Evolutionary conservation across 768 basidiomycete genomes (phyloP).

Genomic region (Leccinum disarticulatum): DNA sequence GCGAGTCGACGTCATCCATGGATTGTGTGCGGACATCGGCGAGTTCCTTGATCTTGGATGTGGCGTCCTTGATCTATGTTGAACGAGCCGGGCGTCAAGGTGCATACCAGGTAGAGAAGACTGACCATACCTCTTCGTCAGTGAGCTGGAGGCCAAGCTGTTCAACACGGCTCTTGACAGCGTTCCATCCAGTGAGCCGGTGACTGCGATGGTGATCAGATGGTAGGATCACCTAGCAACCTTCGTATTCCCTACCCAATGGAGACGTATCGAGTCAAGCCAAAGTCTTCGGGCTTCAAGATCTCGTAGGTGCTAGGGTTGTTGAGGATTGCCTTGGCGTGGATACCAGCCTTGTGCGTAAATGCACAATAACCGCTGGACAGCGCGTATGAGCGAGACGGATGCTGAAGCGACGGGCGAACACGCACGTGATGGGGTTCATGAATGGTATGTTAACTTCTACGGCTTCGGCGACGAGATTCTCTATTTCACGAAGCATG

Average conservation of each 20-base stretch:
- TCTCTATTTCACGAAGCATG: constrained; percentile 98
- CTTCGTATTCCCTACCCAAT: constrained; percentile 62
- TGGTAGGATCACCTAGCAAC: background rate
- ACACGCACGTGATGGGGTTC: constrained; percentile 83
- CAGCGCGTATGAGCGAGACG: background rate
- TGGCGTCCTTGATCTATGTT: constrained; percentile 90
- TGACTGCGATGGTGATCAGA: constrained; percentile 49
- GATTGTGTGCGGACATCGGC: constrained; percentile 97
- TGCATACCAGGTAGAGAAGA: background rate
- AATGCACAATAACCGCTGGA: constrained; percentile 96
- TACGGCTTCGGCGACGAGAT: constrained; percentile 97
- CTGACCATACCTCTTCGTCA: constrained; percentile 71
- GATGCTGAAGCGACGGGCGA: background rate
- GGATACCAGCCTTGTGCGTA: constrained; percentile 99
- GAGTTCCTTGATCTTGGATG: constrained; percentile 98
- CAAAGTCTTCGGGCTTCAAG: constrained; percentile 98
- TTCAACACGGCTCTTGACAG: constrained; percentile 98
- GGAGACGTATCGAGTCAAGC: constrained; percentile 95
- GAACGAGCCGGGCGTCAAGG: constrained; percentile 4
- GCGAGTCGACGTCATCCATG: constrained; percentile 98
- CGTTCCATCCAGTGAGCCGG: constrained; percentile 98
- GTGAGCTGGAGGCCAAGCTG: constrained; percentile 88
- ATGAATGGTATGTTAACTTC: constrained; percentile 97
- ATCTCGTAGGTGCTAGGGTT: constrained; percentile 99
- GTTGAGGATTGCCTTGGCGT: constrained; percentile 99